Evolutionary conservation across 768 basidiomycete genomes (phyloP).

Genomic region (Pleurotus pulmonarius): DNA sequence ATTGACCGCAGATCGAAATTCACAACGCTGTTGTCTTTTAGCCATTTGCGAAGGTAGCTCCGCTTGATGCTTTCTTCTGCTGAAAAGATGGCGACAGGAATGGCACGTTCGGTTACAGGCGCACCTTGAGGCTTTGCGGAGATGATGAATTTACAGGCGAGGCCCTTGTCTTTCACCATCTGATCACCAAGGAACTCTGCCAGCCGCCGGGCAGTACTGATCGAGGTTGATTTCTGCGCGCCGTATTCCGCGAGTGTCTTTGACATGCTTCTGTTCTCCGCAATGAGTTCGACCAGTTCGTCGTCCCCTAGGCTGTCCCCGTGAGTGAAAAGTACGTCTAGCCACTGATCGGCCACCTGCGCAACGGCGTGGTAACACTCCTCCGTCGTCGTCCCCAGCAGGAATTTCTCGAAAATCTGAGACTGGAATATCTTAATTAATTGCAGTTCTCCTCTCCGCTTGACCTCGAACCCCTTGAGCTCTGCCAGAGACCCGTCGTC

Average conservation of each 20-base stretch:
- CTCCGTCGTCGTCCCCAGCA: constrained; percentile 88
- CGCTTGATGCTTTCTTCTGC: constrained; percentile 91
- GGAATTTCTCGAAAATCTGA: constrained; percentile 96
- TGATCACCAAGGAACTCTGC: constrained; percentile 97
- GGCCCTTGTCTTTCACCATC: constrained; percentile 99
- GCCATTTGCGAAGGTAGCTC: constrained; percentile 90
- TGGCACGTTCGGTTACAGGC: constrained; percentile 94
- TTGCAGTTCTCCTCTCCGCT: constrained; percentile 94
- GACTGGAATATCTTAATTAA: constrained; percentile 99
- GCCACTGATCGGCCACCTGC: constrained; percentile 92
- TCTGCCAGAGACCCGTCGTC: constrained; percentile 97
- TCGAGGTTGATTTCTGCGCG: constrained; percentile 96
- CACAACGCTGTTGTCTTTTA: constrained; percentile 85
- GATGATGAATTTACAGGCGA: constrained; percentile 99
- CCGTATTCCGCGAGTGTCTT: constrained; percentile 95
- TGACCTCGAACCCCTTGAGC: constrained; percentile 98
- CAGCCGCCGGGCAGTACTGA: constrained; percentile 90
- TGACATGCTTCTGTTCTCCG: constrained; percentile 97
- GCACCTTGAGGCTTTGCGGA: constrained; percentile 90
- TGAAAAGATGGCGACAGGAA: constrained; percentile 97
- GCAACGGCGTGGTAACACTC: constrained; percentile 97
- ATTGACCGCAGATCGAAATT: constrained; percentile 92
- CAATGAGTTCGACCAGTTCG: constrained; percentile 95
- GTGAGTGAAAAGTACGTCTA: constrained; percentile 88
- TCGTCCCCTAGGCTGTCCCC: constrained; percentile 85